A percentile compares a stretch with the other conserved stretches of the same genome.
Conservation (phyloP, 352 stramenopile species). For the Ophiocytium majus region DNA sequence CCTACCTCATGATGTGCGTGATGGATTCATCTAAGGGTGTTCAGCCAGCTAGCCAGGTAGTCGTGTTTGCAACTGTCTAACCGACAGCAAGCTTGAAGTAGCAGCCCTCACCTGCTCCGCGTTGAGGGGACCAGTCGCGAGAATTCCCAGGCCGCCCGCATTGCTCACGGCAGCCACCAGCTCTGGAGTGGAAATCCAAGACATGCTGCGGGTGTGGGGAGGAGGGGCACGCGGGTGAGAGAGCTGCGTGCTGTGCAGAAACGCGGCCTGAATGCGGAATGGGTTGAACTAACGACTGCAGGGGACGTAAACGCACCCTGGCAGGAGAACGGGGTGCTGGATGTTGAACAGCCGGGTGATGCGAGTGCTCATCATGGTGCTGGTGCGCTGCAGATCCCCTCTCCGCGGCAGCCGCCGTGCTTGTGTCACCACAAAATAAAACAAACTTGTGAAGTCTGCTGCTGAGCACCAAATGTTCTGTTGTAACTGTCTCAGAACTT, state of each 20-base stretch:
- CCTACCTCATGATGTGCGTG: no score
- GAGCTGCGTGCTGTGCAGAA: no score
- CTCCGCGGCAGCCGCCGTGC: no score
- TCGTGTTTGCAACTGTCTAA: no score
- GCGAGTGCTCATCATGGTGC: slow-evolving; percentile 15
- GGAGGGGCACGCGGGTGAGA: background rate
- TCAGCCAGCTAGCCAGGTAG: no score
- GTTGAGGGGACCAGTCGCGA: slow-evolving; percentile 44
- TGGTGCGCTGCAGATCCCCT: no score
- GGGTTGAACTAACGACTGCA: background rate
- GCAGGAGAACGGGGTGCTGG: slow-evolving; percentile 23
- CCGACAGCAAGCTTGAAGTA: no score
- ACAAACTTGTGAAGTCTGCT: no score
- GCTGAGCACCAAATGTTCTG: no score
- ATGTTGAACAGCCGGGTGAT: slow-evolving; percentile 16
- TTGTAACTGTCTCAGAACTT: no score
- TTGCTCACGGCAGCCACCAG: slow-evolving; percentile 68
- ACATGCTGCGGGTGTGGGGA: slow-evolving; percentile 62
- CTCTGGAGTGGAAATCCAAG: slow-evolving; percentile 64
- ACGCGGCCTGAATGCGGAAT: background rate
- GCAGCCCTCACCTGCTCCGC: slow-evolving; percentile 22
- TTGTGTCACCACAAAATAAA: no score
- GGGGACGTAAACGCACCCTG: background rate
- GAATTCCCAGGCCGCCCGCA: slow-evolving; percentile 57
- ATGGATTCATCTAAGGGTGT: no score